Evolutionary conservation across 371 early-diverging fungal species (phyloP).

Genomic region (Mucor sp.): DNA sequence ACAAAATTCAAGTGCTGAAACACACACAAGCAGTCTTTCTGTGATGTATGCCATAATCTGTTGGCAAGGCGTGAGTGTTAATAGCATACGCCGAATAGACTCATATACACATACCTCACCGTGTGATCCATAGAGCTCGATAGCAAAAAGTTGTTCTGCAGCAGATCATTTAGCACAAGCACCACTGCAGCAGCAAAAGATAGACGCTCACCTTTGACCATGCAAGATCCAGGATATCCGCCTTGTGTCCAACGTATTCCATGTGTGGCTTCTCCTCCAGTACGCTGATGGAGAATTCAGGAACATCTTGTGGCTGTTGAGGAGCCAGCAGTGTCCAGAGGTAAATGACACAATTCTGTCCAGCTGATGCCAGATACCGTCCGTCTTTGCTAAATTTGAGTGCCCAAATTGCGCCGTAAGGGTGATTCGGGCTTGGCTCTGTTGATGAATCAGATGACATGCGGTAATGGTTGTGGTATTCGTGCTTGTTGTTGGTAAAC

Average conservation of each 20-base stretch:
- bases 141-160: constrained; percentile 71
- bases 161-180: not conserved
- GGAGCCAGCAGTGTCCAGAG: constrained; percentile 56
- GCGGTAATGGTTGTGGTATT: not conserved
- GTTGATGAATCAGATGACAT: constrained; percentile 2
- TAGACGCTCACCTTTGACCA: constrained; percentile 70
- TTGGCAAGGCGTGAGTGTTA: not conserved
- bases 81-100: not conserved
- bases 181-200: not conserved
- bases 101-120: constrained; percentile 48
- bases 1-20: constrained; percentile 81
- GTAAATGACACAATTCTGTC: constrained; percentile 72
- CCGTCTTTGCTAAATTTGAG: constrained; percentile 79
- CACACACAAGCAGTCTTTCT: constrained; percentile 72
- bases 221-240: constrained; percentile 73
- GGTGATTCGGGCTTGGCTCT: constrained; percentile 13
- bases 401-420: constrained; percentile 45
- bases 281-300: constrained; percentile 34
- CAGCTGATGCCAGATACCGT: constrained; percentile 76
- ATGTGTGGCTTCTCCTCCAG: constrained; percentile 67
- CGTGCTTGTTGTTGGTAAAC: not conserved
- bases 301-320: not conserved
- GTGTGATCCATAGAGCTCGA: constrained; percentile 86
- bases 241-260: constrained; percentile 70
- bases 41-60: constrained; percentile 81